These are phyloP conservation scores for Sanghuangporus baumii DNA, from an alignment of 1,284 basidiomycete species.

Conservation along the genomic window DNA sequence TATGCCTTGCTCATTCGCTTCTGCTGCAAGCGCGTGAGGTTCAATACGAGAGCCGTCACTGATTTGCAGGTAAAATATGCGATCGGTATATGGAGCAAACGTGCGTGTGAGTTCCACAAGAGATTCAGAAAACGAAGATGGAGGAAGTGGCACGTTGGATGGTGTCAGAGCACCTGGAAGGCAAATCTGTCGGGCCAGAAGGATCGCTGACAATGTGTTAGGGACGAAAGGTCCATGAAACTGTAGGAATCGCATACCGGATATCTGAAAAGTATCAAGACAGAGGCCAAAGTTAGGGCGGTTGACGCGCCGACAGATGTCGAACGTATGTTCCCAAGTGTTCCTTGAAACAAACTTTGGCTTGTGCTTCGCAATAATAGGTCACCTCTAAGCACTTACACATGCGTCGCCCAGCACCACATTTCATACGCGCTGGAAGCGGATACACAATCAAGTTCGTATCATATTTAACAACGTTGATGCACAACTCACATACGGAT, in stretches of 20 bases:
- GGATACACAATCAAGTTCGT: too few relatives aligned
- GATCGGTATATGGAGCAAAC: conserved; percentile 18
- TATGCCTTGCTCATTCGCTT: conserved; percentile 25
- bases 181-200: conserved; percentile 16
- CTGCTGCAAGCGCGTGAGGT: conserved; percentile 19
- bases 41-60: conserved; percentile 25
- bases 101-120: conserved; percentile 22
- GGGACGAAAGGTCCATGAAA: background rate
- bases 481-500: conserved; percentile 25
- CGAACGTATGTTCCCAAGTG: conserved; percentile 29
- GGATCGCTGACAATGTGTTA: conserved; percentile 24
- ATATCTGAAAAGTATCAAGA: conserved; percentile 30
- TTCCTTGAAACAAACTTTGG: conserved; percentile 19
- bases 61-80: conserved; percentile 31
- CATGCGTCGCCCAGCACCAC: conserved; percentile 30
- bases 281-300: conserved; percentile 30
- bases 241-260: conserved; percentile 18
- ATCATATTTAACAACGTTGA: background rate
- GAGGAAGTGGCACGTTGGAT: conserved; percentile 20
- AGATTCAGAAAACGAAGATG: conserved; percentile 1
- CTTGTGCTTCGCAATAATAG: background rate
- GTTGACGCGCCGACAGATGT: conserved; percentile 29
- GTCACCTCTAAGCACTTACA: conserved; percentile 20
- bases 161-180: conserved; percentile 12
- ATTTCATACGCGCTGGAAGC: conserved; percentile 28